Evolutionary conservation across 1,284 basidiomycete genomes (phyloP), one percentile per base, ranked within the genome.

Genomic region (Malassezia dermatis): DNA sequence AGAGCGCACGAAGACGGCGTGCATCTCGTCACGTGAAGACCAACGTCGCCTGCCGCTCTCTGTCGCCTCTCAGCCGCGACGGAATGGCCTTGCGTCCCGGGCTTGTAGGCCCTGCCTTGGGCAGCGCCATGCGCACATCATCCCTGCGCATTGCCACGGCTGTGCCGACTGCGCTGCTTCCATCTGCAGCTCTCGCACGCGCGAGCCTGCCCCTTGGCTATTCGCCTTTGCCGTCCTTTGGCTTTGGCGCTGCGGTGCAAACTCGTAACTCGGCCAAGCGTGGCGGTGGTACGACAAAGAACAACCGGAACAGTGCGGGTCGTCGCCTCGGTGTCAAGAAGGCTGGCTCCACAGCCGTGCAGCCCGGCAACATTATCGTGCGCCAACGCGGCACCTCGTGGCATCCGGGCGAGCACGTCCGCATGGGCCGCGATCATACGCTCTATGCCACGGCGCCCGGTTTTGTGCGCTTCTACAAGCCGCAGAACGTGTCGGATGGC

Each of bases 181-280:
- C 47, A 3, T 48, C 52, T 10, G 11, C 27, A 4, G 24, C 41
- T 5, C 40, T 53, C 48, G 48, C 48, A 12, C 54, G 48, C 26
- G 21, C 48, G 19, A 30, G 27, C 17, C 32, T 47, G 30, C n/a
- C 59, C 11, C 48, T 55, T 12, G 23, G 31, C 13, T 44, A 56
- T 21, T 24, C 46, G 0, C 19, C 58, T 4, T 58, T 71, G n/a
- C 67, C 67, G 24, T 27, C 62, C 3, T 71, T 73, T 32, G 39
- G 64, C 2, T 71, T 69, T 42, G 69, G 64, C 34, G 66, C 53
- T n/a, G 61, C 66, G 8, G 60, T 73, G 23, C 72, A 74, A 56
- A 68, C 65, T 10, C 64, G 72, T 56, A 71, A 74, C 60, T 73
- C 72, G 41, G 68, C 72, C 41, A 74, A 74, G 61, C 62, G 71